phyloP scores from a whole-genome alignment of 2,329 filamentous ascomycete species.

The Colletotrichum magnum region DNA sequence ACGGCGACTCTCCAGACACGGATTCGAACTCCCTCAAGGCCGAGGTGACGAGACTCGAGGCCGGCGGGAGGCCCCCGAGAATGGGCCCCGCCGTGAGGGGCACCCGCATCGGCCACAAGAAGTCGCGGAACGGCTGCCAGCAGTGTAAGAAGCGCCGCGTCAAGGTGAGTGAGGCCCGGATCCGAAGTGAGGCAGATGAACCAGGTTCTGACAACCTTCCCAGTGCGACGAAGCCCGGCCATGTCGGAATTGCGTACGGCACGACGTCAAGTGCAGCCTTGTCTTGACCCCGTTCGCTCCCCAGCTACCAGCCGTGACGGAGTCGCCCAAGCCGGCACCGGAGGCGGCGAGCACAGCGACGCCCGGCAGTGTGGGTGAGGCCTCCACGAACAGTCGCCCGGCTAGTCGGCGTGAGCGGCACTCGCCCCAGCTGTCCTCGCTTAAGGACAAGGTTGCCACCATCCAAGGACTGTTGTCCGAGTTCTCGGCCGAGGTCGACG shows the following conservation, averaged over 20 bases:
- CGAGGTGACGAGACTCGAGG: slow-evolving; percentile 25
- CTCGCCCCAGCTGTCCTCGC: slow-evolving; percentile 23
- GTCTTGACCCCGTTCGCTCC: slow-evolving; percentile 23
- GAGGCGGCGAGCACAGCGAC: slow-evolving; percentile 29
- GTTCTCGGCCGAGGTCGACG: slow-evolving; percentile 30
- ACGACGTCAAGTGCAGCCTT: slow-evolving; percentile 37
- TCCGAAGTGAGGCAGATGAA: neutral
- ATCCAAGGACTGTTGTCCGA: slow-evolving; percentile 32
- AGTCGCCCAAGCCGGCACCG: slow-evolving; percentile 25
- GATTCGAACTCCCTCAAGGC: slow-evolving; percentile 32
- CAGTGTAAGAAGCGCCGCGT: slow-evolving; percentile 39
- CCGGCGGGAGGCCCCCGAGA: neutral
- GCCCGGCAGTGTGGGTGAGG: slow-evolving; percentile 22
- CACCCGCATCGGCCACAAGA: slow-evolving; percentile 38
- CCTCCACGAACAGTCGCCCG: slow-evolving; percentile 25
- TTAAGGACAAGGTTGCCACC: slow-evolving; percentile 32
- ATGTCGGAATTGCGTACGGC: slow-evolving; percentile 36
- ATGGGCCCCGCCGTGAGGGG: slow-evolving; percentile 19
- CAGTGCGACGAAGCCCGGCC: slow-evolving; percentile 36
- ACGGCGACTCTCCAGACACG: slow-evolving; percentile 16
- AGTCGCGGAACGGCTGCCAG: slow-evolving; percentile 37
- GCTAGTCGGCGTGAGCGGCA: slow-evolving; percentile 18
- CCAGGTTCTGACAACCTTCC: slow-evolving; percentile 10
- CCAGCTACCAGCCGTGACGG: slow-evolving; percentile 21
- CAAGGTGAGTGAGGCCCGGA: slow-evolving; percentile 26